Evolutionary conservation across 192 early-diverging fungal species (phyloP).

Genomic region (Phycomyces blakesleeanus): DNA sequence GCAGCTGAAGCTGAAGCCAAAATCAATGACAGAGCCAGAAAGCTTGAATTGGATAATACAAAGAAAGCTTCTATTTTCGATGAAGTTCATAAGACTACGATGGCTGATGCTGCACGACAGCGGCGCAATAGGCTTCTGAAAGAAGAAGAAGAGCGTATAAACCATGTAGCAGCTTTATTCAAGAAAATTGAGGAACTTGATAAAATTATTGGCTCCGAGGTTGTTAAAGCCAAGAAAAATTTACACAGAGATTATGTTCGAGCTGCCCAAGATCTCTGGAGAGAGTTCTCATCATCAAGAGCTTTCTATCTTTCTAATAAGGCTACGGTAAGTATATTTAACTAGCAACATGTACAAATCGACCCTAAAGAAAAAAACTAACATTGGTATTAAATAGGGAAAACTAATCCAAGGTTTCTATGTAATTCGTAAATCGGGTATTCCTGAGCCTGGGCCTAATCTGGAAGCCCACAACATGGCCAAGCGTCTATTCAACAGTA

Average conservation of each 20-base stretch:
- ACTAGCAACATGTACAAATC: background rate
- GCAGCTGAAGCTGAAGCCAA: background rate
- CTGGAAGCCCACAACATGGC: slow-evolving; percentile 24
- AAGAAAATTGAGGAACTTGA: slow-evolving; percentile 9
- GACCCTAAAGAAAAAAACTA: background rate
- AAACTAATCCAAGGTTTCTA: slow-evolving; percentile 17
- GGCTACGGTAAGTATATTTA: slow-evolving; percentile 10
- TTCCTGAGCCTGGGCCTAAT: background rate
- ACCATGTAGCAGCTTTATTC: background rate
- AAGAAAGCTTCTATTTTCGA: slow-evolving; percentile 19
- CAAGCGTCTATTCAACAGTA: slow-evolving; percentile 11
- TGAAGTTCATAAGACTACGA: slow-evolving; percentile 3
- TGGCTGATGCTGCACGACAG: background rate
- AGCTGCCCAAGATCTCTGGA: slow-evolving; percentile 23
- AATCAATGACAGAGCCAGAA: slow-evolving; percentile 2
- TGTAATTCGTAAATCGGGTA: slow-evolving; percentile 2
- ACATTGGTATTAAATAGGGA: background rate
- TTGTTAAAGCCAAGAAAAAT: slow-evolving; percentile 5
- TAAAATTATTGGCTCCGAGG: background rate
- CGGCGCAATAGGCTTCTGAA: background rate
- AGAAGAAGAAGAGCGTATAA: slow-evolving; percentile 12
- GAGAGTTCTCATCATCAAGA: slow-evolving; percentile 22
- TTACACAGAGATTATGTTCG: slow-evolving; percentile 25
- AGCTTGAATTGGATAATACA: background rate
- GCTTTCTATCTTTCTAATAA: slow-evolving; percentile 23